Evolutionary conservation across 495 filamentous ascomycete species (phyloP).

Genomic region (Aspergillus funiculosus): DNA sequence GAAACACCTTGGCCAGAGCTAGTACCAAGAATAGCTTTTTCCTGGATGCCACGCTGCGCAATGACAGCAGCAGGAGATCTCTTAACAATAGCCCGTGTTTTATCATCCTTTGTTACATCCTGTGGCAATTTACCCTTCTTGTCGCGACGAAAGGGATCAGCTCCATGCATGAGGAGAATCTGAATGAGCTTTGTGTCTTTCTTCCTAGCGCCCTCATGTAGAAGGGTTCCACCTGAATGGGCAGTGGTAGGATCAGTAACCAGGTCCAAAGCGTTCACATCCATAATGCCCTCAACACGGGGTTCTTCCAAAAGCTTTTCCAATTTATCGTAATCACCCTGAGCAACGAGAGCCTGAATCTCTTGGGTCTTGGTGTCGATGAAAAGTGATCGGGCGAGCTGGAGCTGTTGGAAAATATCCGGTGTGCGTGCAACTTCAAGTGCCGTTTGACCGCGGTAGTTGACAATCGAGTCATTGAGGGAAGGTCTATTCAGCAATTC

Average conservation of each 20-base stretch:
- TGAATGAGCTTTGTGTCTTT: conserved; percentile 82
- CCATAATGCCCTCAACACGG: conserved; percentile 73
- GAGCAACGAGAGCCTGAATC: conserved; percentile 68
- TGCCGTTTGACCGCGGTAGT: conserved; percentile 78
- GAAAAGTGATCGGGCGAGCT: conserved; percentile 84
- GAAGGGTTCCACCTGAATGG: conserved; percentile 74
- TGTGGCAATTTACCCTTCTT: conserved; percentile 93
- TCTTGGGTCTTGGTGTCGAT: conserved; percentile 79
- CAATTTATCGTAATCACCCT: conserved; percentile 67
- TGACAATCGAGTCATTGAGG: conserved; percentile 87
- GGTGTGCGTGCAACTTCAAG: conserved; percentile 86
- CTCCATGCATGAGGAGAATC: conserved; percentile 84
- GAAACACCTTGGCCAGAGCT: conserved; percentile 54
- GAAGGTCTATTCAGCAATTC: conserved; percentile 70
- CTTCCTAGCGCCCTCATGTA: conserved; percentile 88
- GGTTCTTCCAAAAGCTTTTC: conserved; percentile 78
- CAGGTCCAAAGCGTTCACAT: conserved; percentile 85
- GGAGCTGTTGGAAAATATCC: conserved; percentile 91
- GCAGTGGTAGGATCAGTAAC: conserved; percentile 71
- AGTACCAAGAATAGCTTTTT: conserved; percentile 86
- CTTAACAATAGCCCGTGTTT: conserved; percentile 78
- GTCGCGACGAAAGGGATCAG: conserved; percentile 94
- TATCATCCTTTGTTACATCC: conserved; percentile 95
- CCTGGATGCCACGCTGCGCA: conserved; percentile 91
- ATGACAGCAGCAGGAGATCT: conserved; percentile 90